Evolutionary conservation across 2,329 filamentous ascomycete species (phyloP), one percentile per base, ranked within the genome.

Genomic region (Penicillium griseofulvum): DNA sequence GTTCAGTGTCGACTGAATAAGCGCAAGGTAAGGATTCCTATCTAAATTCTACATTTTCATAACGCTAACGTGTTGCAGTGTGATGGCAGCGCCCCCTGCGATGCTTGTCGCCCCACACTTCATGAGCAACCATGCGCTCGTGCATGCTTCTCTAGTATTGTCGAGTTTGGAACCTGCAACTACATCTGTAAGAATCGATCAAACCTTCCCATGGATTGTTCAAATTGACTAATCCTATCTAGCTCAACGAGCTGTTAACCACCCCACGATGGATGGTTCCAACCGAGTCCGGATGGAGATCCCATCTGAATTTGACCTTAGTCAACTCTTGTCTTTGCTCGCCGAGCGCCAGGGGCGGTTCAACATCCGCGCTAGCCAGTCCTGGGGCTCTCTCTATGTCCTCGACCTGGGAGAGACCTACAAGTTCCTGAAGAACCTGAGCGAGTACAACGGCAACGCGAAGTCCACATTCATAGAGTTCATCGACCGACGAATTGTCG

Each of bases 181-280:
- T 77, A 76, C 54, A 73, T 78, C 46, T 78, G 75, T 78, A 69
- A 51, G 73, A 39, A 26, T 26, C 5, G 12, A 10, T 12, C 2
- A n/a, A 45, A 28, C 28, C 52, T 57, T 14, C 56, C 31, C 14
- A 22, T 29, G 16, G 29, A 28, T 51, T 19, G 28, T 10, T 26
- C 16, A 11, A 19, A 26, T 47, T 46, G 49, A 51, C 67, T 70
- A 49, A 72, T 51, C 10, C 11, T n/a, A 22, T 38, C 11, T 39
- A 76, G 74, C 76, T 56, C 74, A 77, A 71, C 72, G 71, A 60
- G 74, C 73, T 31, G 67, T 77, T 55, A 76, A 76, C 47, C 75
- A 78, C 43, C 68, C 68, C 8, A 76, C 73, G 1, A 24, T 71
- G 11, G 70, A 75, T 58, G 67, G 68, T 11, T 61, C 60, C 10